Evolutionary conservation across 2,329 filamentous ascomycete genomes (phyloP).

Genomic region (Apiospora sp.): DNA sequence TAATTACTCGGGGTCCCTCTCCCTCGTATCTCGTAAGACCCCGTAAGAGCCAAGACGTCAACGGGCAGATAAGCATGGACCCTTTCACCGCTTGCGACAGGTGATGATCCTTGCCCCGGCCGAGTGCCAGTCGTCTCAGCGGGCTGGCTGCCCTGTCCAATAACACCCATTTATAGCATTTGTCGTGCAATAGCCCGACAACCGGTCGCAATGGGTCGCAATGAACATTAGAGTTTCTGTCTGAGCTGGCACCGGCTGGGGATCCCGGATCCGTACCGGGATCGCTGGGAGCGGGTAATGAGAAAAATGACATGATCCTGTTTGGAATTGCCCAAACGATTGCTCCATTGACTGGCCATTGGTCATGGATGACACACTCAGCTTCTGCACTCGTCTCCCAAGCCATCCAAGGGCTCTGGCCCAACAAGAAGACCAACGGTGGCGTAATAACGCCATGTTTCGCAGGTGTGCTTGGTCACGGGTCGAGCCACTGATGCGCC

Average conservation of each 20-base stretch:
- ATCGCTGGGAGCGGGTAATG: not conserved
- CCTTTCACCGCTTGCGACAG: not conserved
- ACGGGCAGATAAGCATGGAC: not conserved
- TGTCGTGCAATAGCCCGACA: not conserved
- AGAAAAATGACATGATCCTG: not conserved
- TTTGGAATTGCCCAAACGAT: not conserved
- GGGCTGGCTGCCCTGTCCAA: too few species aligned
- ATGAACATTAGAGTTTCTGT: not conserved
- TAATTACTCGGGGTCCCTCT: not conserved
- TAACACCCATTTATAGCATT: not conserved
- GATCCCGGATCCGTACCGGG: not conserved
- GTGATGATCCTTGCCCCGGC: not conserved
- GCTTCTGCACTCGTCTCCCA: too few species aligned
- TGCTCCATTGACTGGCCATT: not conserved
- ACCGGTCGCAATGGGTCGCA: not conserved
- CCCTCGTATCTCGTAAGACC: not conserved
- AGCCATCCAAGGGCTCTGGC: too few species aligned
- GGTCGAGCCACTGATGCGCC: not conserved
- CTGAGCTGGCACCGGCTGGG: slow-evolving; percentile 1
- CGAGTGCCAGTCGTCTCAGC: not conserved
- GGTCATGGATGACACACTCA: not conserved
- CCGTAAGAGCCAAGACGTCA: not conserved
- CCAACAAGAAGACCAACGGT: too few species aligned
- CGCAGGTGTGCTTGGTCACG: not conserved
- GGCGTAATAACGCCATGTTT: not conserved